Evolutionary conservation across 345 rosid genomes (phyloP).

Genomic region (Erysimum cheiranthoides): DNA sequence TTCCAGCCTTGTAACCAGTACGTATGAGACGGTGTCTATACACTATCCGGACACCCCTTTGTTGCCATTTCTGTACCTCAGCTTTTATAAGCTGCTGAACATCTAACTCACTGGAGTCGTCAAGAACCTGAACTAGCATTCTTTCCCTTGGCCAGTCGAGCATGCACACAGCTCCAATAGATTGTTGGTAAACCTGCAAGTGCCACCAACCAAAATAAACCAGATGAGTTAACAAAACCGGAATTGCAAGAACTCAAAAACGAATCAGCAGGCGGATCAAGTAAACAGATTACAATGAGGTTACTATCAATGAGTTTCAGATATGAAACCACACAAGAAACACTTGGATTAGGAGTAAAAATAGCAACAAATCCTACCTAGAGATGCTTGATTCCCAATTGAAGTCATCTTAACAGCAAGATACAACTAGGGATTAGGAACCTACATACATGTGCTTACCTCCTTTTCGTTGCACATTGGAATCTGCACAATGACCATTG

Average conservation of each 20-base stretch:
- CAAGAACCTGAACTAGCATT: constrained; percentile 84
- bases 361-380: constrained; percentile 14
- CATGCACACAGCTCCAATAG: constrained; percentile 78
- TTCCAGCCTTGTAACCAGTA: constrained; percentile 92
- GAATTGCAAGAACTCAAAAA: not conserved
- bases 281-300: not conserved
- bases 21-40: constrained; percentile 90
- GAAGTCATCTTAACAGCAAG: not conserved
- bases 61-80: constrained; percentile 94
- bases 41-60: constrained; percentile 72
- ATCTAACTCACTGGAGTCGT: constrained; percentile 83
- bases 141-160: constrained; percentile 94
- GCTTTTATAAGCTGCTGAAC: constrained; percentile 79
- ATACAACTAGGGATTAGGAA: constrained; percentile 37
- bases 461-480: constrained; percentile 99
- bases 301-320: constrained; percentile 1
- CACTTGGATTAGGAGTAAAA: not conserved
- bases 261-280: not conserved
- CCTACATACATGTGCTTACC: constrained; percentile 84
- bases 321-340: not conserved
- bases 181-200: constrained; percentile 80
- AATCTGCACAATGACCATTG: constrained; percentile 93
- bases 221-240: not conserved
- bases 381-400: constrained; percentile 6
- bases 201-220: constrained; percentile 13